Percentiles rank a stretch among this genome's conserved stretches.
These are phyloP conservation scores for Chrysoporthe deuterocubensis DNA, from an alignment of 2,329 filamentous ascomycete species.

Conservation along the genomic window DNA sequence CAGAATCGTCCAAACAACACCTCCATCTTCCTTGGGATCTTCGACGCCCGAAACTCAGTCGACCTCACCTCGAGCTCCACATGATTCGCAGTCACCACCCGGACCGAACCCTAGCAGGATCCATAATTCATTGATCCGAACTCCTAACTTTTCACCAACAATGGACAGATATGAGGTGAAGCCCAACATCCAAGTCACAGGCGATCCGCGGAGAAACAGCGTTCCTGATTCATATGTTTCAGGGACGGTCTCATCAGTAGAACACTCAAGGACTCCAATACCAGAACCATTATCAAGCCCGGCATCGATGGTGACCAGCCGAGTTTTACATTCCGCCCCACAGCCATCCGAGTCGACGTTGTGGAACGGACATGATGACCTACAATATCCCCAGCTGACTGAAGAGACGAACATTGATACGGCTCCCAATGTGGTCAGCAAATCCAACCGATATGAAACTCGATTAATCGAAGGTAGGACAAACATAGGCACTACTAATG, in stretches of 20 bases:
- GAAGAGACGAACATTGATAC: neutral
- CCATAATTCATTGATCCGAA: neutral
- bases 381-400: neutral
- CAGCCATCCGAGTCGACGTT: neutral
- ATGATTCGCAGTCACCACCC: neutral
- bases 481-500: no score
- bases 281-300: neutral
- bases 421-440: neutral
- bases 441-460: no score
- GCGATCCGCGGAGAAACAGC: neutral
- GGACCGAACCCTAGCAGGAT: neutral
- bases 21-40: no score
- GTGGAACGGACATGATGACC: neutral
- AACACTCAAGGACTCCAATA: neutral
- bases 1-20: no score
- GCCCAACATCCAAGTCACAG: neutral
- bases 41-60: neutral
- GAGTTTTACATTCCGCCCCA: neutral
- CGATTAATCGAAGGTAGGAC: no score
- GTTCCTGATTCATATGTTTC: neutral
- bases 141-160: neutral
- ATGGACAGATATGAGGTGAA: neutral
- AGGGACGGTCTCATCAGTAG: neutral
- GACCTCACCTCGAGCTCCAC: neutral
- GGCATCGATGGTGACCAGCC: neutral